Percentiles rank a stretch among this genome's conserved stretches.
phyloP scores from a whole-genome alignment of 352 stramenopile genomes.

The Pythium dissotocum region DNA sequence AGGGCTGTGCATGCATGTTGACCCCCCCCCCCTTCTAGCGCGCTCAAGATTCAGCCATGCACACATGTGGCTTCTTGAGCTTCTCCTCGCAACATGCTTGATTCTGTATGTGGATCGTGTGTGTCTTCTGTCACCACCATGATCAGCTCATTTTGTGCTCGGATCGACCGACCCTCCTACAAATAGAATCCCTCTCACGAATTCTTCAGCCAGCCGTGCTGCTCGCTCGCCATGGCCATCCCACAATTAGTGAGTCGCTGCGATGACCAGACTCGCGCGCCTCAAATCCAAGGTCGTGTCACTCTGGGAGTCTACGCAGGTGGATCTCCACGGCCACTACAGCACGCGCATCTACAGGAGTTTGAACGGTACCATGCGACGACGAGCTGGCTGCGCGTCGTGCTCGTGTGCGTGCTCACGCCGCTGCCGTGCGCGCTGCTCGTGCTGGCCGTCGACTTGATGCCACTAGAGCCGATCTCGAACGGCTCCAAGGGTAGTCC shows the following conservation, averaged over 20 bases:
- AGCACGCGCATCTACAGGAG: neutral
- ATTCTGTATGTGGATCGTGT: no score
- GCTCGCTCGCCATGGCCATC: neutral
- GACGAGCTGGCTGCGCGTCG: slow-evolving; percentile 9
- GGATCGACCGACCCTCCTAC: no score
- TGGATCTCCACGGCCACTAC: slow-evolving; percentile 25
- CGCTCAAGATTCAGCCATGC: no score
- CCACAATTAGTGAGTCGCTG: neutral
- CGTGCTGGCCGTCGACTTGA: slow-evolving; percentile 9
- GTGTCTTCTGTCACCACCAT: no score
- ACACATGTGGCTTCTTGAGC: no score
- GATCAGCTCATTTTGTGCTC: no score
- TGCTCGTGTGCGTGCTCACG: slow-evolving; percentile 13
- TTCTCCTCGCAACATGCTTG: no score
- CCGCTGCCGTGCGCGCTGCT: slow-evolving; percentile 11
- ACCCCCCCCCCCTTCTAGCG: no score
- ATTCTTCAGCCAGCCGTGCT: neutral
- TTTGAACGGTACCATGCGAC: neutral
- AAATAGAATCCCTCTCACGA: neutral
- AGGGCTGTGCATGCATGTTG: no score
- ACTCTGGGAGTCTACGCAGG: slow-evolving; percentile 21
- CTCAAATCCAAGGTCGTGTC: neutral
- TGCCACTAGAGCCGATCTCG: slow-evolving; percentile 9
- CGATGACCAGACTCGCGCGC: neutral
- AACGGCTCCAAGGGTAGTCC: neutral